A percentile compares a stretch with the other conserved stretches of the same genome.
These are phyloP conservation scores for Cicer bijugum DNA, from an alignment of 306 rosid genomes.

Conservation along the genomic window DNA sequence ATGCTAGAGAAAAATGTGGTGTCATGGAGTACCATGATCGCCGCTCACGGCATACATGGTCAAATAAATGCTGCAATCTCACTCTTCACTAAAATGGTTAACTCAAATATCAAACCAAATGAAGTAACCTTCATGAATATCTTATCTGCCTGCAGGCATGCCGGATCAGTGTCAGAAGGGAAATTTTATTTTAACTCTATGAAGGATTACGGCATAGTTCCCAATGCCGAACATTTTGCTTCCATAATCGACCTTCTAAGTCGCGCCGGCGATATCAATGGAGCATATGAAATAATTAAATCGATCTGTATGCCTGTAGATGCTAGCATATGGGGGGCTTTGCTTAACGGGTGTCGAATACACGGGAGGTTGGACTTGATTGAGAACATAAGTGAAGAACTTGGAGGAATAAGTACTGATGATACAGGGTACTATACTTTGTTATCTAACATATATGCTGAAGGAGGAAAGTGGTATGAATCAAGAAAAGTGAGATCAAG, in stretches of 20 bases:
- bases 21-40: slow-evolving; percentile 90
- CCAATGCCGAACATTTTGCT: slow-evolving; percentile 72
- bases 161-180: slow-evolving; percentile 78
- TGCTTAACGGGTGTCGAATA: slow-evolving; percentile 89
- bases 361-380: slow-evolving; percentile 72
- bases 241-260: slow-evolving; percentile 83
- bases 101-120: slow-evolving; percentile 66
- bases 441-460: slow-evolving; percentile 83
- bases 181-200: slow-evolving; percentile 63
- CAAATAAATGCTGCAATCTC: slow-evolving; percentile 57
- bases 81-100: slow-evolving; percentile 67
- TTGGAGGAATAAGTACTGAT: slow-evolving; percentile 57
- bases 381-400: slow-evolving; percentile 55
- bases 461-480: slow-evolving; percentile 82
- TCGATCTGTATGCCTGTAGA: slow-evolving; percentile 57
- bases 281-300: slow-evolving; percentile 69
- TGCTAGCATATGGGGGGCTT: slow-evolving; percentile 86
- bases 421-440: slow-evolving; percentile 90
- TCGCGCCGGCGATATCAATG: slow-evolving; percentile 78
- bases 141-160: slow-evolving; percentile 87
- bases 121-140: slow-evolving; percentile 87
- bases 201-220: slow-evolving; percentile 62
- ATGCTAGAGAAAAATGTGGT: slow-evolving; percentile 75
- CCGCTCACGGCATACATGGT: slow-evolving; percentile 84
- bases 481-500: slow-evolving; percentile 73